phyloP scores from a whole-genome alignment of 768 basidiomycete species.

The Amanita fuliginea region DNA sequence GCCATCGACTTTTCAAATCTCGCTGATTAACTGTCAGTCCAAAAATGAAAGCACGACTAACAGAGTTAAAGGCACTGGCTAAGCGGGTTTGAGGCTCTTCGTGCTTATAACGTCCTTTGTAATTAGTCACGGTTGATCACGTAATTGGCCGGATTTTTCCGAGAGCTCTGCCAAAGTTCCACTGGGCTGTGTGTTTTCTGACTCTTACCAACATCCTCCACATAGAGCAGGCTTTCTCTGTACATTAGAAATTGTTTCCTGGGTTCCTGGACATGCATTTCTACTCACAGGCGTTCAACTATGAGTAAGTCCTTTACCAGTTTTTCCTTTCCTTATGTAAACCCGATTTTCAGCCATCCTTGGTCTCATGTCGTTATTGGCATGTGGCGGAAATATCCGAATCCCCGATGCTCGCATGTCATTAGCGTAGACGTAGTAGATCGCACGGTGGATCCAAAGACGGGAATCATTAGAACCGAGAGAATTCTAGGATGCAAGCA shows the following conservation, averaged over 20 bases:
- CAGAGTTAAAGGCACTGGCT: slow-evolving; percentile 42
- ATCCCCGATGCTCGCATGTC: slow-evolving; percentile 84
- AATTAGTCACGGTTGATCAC: neutral
- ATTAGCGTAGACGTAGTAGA: slow-evolving; percentile 81
- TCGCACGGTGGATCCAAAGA: slow-evolving; percentile 70
- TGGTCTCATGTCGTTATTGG: slow-evolving; percentile 89
- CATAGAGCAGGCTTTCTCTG: neutral
- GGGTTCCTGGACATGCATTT: slow-evolving; percentile 55
- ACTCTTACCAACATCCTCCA: neutral
- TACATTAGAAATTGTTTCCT: neutral
- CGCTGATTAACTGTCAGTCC: slow-evolving; percentile 35
- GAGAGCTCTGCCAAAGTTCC: neutral
- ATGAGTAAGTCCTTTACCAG: slow-evolving; percentile 52
- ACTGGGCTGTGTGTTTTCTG: neutral
- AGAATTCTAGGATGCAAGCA: slow-evolving; percentile 87
- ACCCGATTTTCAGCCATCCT: slow-evolving; percentile 47
- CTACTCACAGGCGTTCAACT: slow-evolving; percentile 76
- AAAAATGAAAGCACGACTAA: slow-evolving; percentile 68
- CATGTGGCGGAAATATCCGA: slow-evolving; percentile 96
- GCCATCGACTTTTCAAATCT: neutral
- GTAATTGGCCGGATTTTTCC: slow-evolving; percentile 4
- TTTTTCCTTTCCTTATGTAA: slow-evolving; percentile 4
- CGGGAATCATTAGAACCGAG: slow-evolving; percentile 88
- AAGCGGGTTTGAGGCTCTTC: neutral
- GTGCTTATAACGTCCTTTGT: too few relatives aligned